Base-by-base conservation (phyloP, 2,329 filamentous ascomycete genomes). In the Periconia macrospinosa region DNA sequence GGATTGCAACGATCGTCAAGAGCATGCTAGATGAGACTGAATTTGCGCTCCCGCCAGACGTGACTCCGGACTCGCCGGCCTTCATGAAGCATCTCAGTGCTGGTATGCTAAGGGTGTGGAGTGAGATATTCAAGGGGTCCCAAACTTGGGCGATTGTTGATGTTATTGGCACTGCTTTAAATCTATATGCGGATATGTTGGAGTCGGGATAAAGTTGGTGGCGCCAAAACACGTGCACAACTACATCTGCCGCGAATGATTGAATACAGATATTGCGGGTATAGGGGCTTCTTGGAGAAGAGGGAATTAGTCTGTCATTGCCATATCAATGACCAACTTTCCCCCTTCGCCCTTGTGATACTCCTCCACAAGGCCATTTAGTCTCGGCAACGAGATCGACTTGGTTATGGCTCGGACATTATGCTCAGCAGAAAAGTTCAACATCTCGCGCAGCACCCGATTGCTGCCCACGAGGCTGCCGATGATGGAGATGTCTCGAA, bases 311-410 rank as follows among this genome's bases (percentile, higher is more conserved):
- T 55, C 18, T 19, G 54, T 23, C 1, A 67, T 37, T 56, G 74
- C 61, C 67, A 74, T 65, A 52, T 79, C 77, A 50, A 80, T 61
- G 0, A 78, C 78, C 18, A 79, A 60, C 56, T 80, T 80, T 3
- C 78, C 78, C n/a, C 76, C 76, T 17, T 63, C 61, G 2, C 73
- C 75, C 52, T 75, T 76, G 44, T 78, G 72, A 57, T 80, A 79
- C 45, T 78, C 76, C 6, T 68, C 63, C 5, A 79, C 77, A 19
- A 79, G 63, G 11, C 75, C 72, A 54, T 79, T 79, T 50, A 78
- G 55, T 33, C 62, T 62, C 1, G 56, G 56, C 37, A 78, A 52
- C 0, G 73, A 62, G 51, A 69, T 78, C 0, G 66, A 69, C 46
- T 63, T 76, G n/a, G 71, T 49, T 7, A 68, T 59, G 8, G 75